Evolutionary conservation across 768 basidiomycete genomes (phyloP), one percentile per base, ranked within the genome.

Genomic region (Boletus sp.): DNA sequence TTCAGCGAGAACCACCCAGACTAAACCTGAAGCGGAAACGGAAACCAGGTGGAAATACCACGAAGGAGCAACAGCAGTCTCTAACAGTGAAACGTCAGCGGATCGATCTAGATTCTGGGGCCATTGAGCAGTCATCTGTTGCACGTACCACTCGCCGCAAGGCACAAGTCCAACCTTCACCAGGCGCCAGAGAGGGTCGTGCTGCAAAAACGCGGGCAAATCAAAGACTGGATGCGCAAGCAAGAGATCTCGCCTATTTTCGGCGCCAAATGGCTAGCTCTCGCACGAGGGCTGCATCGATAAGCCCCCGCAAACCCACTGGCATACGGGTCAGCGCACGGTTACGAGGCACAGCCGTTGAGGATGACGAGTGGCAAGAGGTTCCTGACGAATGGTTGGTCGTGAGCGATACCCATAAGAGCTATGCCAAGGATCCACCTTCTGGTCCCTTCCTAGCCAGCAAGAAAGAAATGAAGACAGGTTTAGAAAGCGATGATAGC

Each of bases 121-220:
- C 34, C 11, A 11, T 25, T 25, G 55, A 34, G 21, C 58, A 33
- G 10, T 51, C 62, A 33, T 37, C 63, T 37, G 21, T 29, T n/a
- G 33, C 38, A 29, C 58, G 57, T 21, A 32, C 53, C 19, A 58
- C 60, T 47, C 60, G 62, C 15, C 50, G 57, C 53, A 61, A 54
- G 53, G 33, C 48, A 50, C 56, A 47, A 47, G 37, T 50, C 3
- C 59, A 54, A 0, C 11, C 37, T 19, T 66, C 69, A 29, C 60
- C 72, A 14, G 70, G 72, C n/a, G 60, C 74, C 7, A 75, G 81
- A 43, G 77, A 78, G 33, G 75, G 79, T 37, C 79, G 88, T 45
- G 84, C 81, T 9, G 88, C 89, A 7, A 89, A 90, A 69, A 73
- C 77, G 23, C 82, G 83, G 56, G 89, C 88, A 14, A 90, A 89